Evolutionary conservation across 495 filamentous ascomycete species (phyloP).

Genomic region (Podospora conica): DNA sequence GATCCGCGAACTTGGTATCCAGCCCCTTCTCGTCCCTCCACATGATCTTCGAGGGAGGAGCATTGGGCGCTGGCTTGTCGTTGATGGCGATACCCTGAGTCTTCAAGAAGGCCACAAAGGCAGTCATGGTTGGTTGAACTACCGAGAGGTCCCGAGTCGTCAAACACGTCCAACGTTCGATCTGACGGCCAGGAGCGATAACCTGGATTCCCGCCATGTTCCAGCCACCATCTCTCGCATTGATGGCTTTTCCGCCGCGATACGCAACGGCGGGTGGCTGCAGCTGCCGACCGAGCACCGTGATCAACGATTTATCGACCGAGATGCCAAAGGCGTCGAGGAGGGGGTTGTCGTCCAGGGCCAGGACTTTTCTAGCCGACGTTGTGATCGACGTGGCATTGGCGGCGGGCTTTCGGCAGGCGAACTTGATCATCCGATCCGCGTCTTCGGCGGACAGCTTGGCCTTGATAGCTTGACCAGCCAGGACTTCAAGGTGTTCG

Average conservation of each 20-base stretch:
- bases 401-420: slow-evolving; percentile 55
- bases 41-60: neutral
- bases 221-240: slow-evolving; percentile 31
- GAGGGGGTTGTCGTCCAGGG: slow-evolving; percentile 31
- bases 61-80: neutral
- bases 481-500: slow-evolving; percentile 57
- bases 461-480: slow-evolving; percentile 56
- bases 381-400: slow-evolving; percentile 63
- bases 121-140: neutral
- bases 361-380: slow-evolving; percentile 41
- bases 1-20: neutral
- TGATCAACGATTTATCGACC: slow-evolving; percentile 50
- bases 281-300: slow-evolving; percentile 59
- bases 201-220: slow-evolving; percentile 32
- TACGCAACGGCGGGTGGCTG: slow-evolving; percentile 50
- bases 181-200: slow-evolving; percentile 21
- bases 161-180: slow-evolving; percentile 29
- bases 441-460: slow-evolving; percentile 55
- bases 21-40: neutral
- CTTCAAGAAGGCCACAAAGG: neutral
- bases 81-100: neutral
- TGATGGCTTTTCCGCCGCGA: slow-evolving; percentile 14
- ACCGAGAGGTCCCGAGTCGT: slow-evolving; percentile 10
- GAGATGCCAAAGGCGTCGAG: slow-evolving; percentile 50
- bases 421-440: slow-evolving; percentile 59